These are phyloP conservation scores for Huntiella bhutanensis DNA, from an alignment of 2,329 filamentous ascomycete species.

Conservation along the genomic window DNA sequence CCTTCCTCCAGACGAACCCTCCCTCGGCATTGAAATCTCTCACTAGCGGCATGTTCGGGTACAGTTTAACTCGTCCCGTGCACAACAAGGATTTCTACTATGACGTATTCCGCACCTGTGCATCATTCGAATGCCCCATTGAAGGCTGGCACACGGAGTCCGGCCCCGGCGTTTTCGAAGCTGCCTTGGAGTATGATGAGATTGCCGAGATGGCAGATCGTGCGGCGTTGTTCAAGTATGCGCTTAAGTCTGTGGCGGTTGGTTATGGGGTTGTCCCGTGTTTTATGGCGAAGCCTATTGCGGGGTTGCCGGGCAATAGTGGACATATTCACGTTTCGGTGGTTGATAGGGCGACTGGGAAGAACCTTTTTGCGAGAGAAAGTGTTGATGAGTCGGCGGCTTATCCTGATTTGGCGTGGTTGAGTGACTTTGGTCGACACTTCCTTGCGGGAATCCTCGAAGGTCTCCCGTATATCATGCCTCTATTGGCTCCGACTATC, in stretches of 20 bases:
- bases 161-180: conserved; percentile 87
- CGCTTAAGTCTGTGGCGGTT: conserved; percentile 72
- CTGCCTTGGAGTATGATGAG: conserved; percentile 79
- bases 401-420: conserved; percentile 55
- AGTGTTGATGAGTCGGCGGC: conserved; percentile 49
- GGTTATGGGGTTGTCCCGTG: conserved; percentile 85
- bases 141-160: conserved; percentile 95
- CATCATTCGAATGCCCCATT: conserved; percentile 59
- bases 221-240: conserved; percentile 75
- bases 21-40: conserved; percentile 55
- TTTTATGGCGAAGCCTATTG: conserved; percentile 95
- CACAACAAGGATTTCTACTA: conserved; percentile 92
- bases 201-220: conserved; percentile 80
- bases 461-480: conserved; percentile 89
- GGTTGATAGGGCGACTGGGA: conserved; percentile 51
- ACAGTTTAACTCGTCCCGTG: conserved; percentile 68
- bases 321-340: conserved; percentile 92
- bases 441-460: conserved; percentile 83
- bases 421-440: conserved; percentile 78
- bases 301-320: conserved; percentile 82
- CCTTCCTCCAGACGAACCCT: conserved; percentile 55
- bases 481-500: conserved; percentile 77
- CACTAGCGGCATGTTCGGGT: conserved; percentile 92
- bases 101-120: conserved; percentile 63
- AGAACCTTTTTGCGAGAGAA: conserved; percentile 67